Evolutionary conservation across 352 stramenopile species (phyloP), one percentile per base, ranked within the genome.

Genomic region (Pythium coloratum): DNA sequence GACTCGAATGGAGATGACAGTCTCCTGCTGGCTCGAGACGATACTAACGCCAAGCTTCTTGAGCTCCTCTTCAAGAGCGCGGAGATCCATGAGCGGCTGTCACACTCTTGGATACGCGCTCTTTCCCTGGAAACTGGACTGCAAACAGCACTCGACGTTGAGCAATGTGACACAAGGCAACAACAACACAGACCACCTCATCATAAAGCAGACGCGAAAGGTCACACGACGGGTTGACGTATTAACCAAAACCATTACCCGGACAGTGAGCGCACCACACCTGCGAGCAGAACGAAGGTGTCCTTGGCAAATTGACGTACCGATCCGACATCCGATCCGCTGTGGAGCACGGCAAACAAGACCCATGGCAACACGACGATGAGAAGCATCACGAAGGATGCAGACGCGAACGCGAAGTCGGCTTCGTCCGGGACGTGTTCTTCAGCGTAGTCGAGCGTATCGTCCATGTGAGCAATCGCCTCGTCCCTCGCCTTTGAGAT

Each of bases 1-100:
- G 61, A 94, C 90, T 67, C 84, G 81, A 55, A 94, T 80, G 0
- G 82, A 85, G 16, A 96, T 77, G 64, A 96, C 70, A 0, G 84
- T 94, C 59, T 92, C 82, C 67, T 93, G 84, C 16, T 76, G 81
- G 32, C 84, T 82, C 0, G 84, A 93, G 13, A 92, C 77, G 60
- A 96, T 81, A 26, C 38, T 76, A 49, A 94, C 88, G 0, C 84
- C 88, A 13, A 94, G 70, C 62, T 88, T 91, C 61, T 92, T 90
- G 20, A 96, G 80, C 76, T 92, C 83, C 55, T 92, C 81, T 64
- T 96, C 84, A 34, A 96, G 66, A 8, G 64, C 66, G 24, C 73
- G 77, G 20, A 91, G 63, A 60, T 91, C 78, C 59, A 84, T 70
- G 20, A 20, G 9, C n/a, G 26, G 36, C 24, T 26, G 60, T 14